Evolutionary conservation across 768 basidiomycete genomes (phyloP).

Genomic region (Termitomyces sp.): DNA sequence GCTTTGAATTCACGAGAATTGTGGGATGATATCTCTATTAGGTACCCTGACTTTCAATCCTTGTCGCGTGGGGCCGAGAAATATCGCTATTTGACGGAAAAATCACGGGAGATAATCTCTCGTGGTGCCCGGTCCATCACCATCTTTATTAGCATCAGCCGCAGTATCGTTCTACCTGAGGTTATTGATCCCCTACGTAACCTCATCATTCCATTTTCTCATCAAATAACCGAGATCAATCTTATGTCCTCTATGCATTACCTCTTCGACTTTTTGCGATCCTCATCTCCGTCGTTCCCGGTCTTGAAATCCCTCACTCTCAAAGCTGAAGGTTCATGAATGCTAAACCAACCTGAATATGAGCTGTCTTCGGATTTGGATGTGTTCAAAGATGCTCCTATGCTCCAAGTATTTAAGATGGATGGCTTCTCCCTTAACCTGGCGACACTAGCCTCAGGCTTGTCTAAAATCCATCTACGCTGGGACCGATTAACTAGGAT

Average conservation of each 20-base stretch:
- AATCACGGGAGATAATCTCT: neutral
- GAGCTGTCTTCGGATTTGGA: neutral
- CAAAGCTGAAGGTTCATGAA: too few species aligned
- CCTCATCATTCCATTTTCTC: slow-evolving; percentile 1
- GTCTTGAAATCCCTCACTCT: neutral
- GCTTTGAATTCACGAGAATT: neutral
- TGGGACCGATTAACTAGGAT: neutral
- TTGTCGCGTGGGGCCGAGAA: neutral
- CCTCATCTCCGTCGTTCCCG: neutral
- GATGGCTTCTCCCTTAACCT: neutral
- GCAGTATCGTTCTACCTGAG: neutral
- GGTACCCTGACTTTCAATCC: neutral
- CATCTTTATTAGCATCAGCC: neutral
- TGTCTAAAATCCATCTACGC: neutral
- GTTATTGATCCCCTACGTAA: neutral
- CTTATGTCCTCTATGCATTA: neutral
- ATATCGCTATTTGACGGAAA: neutral
- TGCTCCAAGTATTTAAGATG: neutral
- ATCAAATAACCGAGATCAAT: neutral
- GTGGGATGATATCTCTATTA: neutral
- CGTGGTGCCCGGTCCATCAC: slow-evolving; percentile 1
- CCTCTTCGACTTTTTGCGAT: neutral
- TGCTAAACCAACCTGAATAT: neutral
- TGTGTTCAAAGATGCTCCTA: neutral
- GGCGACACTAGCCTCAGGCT: neutral